phyloP scores from a whole-genome alignment of 345 rosid genomes.

The Populus simonii region DNA sequence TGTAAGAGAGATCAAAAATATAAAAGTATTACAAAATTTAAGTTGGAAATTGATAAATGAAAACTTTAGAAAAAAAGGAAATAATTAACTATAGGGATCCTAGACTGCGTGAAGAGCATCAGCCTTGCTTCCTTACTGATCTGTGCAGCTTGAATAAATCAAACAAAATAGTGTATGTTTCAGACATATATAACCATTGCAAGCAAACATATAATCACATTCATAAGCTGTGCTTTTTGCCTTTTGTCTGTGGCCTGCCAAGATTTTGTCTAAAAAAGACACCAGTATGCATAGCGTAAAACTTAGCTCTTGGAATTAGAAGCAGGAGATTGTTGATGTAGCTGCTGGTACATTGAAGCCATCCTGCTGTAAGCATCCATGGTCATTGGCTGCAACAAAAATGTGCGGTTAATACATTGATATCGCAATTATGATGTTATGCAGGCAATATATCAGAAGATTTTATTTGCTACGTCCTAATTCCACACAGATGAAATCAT shows the following conservation, averaged over 20 bases:
- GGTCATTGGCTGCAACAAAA: constrained; percentile 61
- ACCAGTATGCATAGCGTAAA: background rate
- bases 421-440: background rate
- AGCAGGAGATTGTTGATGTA: constrained; percentile 57
- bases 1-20: background rate
- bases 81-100: background rate
- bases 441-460: background rate
- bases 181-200: background rate
- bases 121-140: background rate
- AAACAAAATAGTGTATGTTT: background rate
- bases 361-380: constrained; percentile 76
- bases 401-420: background rate
- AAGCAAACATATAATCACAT: background rate
- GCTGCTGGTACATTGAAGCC: constrained; percentile 80
- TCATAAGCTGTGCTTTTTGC: too few relatives aligned
- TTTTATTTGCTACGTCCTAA: background rate
- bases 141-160: background rate
- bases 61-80: background rate
- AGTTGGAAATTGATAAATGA: background rate
- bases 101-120: background rate
- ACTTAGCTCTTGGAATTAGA: constrained; percentile 46
- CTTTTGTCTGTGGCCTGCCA: background rate
- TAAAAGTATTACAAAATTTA: background rate
- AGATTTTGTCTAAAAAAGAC: background rate
- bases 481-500: background rate